Percentiles rank a stretch among this genome's conserved stretches.
phyloP scores from a whole-genome alignment of 768 basidiomycete genomes.

The Saitozyma sp. region DNA sequence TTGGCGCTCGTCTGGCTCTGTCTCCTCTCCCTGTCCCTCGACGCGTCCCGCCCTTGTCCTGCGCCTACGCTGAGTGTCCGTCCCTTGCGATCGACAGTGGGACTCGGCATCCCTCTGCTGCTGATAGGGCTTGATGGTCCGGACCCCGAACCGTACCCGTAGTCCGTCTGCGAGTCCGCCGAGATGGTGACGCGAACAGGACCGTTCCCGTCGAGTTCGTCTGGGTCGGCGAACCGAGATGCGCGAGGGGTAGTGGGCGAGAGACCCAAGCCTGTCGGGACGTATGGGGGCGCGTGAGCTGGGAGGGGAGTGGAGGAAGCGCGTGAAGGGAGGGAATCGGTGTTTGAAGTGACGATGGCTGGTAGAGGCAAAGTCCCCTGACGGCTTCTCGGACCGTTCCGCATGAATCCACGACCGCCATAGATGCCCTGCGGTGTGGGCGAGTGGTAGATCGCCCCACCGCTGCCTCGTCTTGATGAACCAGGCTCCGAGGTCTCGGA shows the following conservation, averaged over 20 bases:
- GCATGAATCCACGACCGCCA: conserved; percentile 16
- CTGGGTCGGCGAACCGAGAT: conserved; percentile 16
- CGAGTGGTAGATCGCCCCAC: not conserved
- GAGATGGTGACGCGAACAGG: too few relatives aligned
- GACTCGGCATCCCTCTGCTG: not conserved
- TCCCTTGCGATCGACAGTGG: conserved; percentile 10
- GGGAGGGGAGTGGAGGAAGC: conserved; percentile 4
- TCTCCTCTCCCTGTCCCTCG: conserved; percentile 33
- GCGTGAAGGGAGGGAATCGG: not conserved
- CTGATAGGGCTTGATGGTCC: conserved; percentile 4
- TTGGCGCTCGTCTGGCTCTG: conserved; percentile 26
- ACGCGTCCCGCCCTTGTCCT: conserved; percentile 9
- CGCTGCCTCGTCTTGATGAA: not conserved
- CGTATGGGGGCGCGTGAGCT: not conserved
- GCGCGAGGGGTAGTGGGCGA: not conserved
- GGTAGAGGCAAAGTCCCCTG: conserved; percentile 1
- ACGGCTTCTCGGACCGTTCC: conserved; percentile 28
- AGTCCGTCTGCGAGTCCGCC: too few relatives aligned
- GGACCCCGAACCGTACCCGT: not conserved
- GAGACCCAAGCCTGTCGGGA: too few relatives aligned
- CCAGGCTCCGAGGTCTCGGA: not conserved
- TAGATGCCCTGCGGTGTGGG: conserved; percentile 11
- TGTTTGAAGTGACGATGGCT: not conserved
- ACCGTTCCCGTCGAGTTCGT: not conserved
- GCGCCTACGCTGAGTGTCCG: conserved; percentile 22